Evolutionary conservation across 371 early-diverging fungal species (phyloP), one percentile per base, ranked within the genome.

Genomic region (Quaeritorhiza haematococci): DNA sequence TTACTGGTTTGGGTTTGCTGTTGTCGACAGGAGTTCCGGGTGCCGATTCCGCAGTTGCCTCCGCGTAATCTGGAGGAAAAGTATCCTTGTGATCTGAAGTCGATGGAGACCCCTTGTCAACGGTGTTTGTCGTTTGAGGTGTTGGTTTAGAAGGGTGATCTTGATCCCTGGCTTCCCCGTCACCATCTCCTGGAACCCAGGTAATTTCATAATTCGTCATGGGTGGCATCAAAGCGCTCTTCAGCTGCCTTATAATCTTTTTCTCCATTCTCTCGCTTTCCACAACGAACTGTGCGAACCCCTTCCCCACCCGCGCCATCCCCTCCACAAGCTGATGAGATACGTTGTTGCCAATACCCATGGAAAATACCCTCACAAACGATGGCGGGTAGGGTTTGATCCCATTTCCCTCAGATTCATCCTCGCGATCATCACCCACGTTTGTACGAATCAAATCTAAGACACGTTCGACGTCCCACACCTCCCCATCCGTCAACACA

Each of bases 401-500:
- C n/a, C n/a, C n/a, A n/a, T n/a, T n/a, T n/a, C n/a, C n/a, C n/a
- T n/a, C n/a, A n/a, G n/a, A n/a, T n/a, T n/a, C n/a, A n/a, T n/a
- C n/a, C n/a, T n/a, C n/a, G n/a, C n/a, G n/a, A n/a, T n/a, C n/a
- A n/a, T n/a, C n/a, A n/a, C n/a, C n/a, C n/a, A n/a, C n/a, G n/a
- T n/a, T n/a, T n/a, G n/a, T n/a, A n/a, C n/a, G n/a, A n/a, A n/a
- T n/a, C n/a, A n/a, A n/a, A 3, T 52, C 34, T 28, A 71, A 55
- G 33, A 73, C 43, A 33, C 50, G 10, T 2, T 66, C 55, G 19
- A 63, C 64, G 19, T 75, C 46, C 68, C 10, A 10, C 24, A 47
- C 69, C 48, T 69, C 67, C 6, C 79, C 79, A 48, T 76, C 79
- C 23, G 79, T 78, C 8, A 78, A 33, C 21, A 78, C 48, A 54